These are phyloP conservation scores for Pneumocystis murina DNA, from an alignment of 1,139 yeast genomes.

Conservation along the genomic window DNA sequence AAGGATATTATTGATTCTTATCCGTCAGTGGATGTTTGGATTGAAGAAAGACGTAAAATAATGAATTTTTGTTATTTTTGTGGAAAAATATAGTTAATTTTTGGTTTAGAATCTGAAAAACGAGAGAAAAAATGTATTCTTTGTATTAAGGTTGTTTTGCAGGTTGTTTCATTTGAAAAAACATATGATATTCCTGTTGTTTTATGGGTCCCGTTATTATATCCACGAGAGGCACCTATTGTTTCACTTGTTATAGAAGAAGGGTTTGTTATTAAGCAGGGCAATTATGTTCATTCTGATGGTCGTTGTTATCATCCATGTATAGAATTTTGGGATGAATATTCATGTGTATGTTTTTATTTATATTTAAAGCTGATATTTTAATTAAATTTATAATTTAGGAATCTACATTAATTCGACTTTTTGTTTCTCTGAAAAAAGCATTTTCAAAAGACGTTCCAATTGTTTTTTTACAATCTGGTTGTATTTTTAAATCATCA, in stretches of 20 bases:
- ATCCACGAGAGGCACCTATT: constrained; percentile 48
- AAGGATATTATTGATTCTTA: background rate
- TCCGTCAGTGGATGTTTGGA: background rate
- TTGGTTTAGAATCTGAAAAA: background rate
- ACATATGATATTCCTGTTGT: constrained; percentile 39
- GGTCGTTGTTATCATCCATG: constrained; percentile 60
- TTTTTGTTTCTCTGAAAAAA: constrained; percentile 20
- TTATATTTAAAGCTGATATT: constrained; percentile 25
- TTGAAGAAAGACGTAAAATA: background rate
- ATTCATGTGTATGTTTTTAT: constrained; percentile 26
- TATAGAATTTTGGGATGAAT: constrained; percentile 40
- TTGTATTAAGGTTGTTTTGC: constrained; percentile 19
- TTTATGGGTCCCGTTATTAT: constrained; percentile 59
- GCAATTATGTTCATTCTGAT: constrained; percentile 53
- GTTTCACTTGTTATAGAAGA: constrained; percentile 41
- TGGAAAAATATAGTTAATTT: background rate
- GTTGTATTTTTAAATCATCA: background rate
- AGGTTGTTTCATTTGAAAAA: constrained; percentile 22
- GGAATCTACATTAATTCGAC: constrained; percentile 37
- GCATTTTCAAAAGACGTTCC: constrained; percentile 16
- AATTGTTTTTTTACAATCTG: background rate
- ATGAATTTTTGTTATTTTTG: background rate
- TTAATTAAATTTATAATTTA: constrained; percentile 29
- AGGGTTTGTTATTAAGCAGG: constrained; percentile 37
- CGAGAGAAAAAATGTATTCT: background rate